phyloP scores from a whole-genome alignment of 805 yeast species.

The Metschnikowia dekortorum region DNA sequence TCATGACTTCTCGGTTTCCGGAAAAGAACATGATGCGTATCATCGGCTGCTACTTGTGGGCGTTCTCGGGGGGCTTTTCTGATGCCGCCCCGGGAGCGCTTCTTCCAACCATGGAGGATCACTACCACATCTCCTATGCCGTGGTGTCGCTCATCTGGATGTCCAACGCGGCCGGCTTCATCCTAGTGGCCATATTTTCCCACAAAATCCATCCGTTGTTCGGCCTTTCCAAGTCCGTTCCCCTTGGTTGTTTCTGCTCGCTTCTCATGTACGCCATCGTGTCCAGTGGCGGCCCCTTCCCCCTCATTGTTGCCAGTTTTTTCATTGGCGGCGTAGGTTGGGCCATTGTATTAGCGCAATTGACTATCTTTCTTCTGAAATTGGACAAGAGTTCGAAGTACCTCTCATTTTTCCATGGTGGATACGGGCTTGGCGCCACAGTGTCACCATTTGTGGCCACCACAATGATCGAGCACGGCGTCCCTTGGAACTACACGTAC shows the following conservation, averaged over 20 bases:
- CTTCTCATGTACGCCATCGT: conserved; percentile 16
- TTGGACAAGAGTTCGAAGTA: conserved; percentile 19
- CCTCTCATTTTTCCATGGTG: conserved; percentile 20
- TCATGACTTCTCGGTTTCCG: conserved; percentile 18
- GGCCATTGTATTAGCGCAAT: conserved; percentile 19
- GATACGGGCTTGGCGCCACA: conserved; percentile 25
- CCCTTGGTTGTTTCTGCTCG: conserved; percentile 13
- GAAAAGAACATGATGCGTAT: conserved; percentile 15
- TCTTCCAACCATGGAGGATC: conserved; percentile 18
- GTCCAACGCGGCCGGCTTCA: conserved; percentile 18
- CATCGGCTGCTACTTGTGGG: conserved; percentile 16
- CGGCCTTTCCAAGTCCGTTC: conserved; percentile 15
- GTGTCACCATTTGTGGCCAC: conserved; percentile 21
- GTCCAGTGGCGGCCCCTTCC: conserved; percentile 19
- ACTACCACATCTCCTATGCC: conserved; percentile 17
- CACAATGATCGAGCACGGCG: conserved; percentile 13
- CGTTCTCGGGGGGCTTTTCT: conserved; percentile 15
- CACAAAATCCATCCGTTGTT: conserved; percentile 15
- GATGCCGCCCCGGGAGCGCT: conserved; percentile 24
- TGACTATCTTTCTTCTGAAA: conserved; percentile 20
- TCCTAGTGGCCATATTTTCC: conserved; percentile 17
- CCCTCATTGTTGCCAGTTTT: conserved; percentile 19
- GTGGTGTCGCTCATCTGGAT: conserved; percentile 21
- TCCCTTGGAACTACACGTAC: conserved; percentile 20
- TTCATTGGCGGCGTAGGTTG: conserved; percentile 23